Conservation (phyloP, 371 early-diverging fungal genomes). For the Saksenaea oblongispora region DNA sequence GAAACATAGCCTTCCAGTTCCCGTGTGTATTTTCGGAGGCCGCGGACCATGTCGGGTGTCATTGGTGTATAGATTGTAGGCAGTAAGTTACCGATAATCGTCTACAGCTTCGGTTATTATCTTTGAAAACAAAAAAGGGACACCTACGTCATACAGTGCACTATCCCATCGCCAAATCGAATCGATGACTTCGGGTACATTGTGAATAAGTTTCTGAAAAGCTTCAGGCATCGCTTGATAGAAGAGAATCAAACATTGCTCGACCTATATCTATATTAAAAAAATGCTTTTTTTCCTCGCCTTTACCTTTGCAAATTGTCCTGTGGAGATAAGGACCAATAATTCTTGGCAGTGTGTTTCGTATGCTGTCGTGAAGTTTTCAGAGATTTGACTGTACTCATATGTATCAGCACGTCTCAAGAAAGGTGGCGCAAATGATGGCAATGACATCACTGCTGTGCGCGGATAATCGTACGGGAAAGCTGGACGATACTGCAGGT, state of each 20-base stretch:
- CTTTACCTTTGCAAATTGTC: slow-evolving; percentile 10
- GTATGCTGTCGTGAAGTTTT: not conserved
- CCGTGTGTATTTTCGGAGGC: slow-evolving; percentile 43
- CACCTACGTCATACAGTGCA: slow-evolving; percentile 49
- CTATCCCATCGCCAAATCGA: slow-evolving; percentile 59
- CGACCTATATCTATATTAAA: not conserved
- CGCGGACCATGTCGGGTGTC: slow-evolving; percentile 27
- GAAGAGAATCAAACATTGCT: slow-evolving; percentile 14
- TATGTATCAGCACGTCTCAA: not conserved
- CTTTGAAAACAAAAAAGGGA: not conserved
- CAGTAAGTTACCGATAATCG: slow-evolving; percentile 39
- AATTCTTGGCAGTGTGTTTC: slow-evolving; percentile 17
- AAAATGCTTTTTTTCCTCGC: not conserved
- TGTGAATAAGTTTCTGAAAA: slow-evolving; percentile 18
- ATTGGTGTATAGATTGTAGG: slow-evolving; percentile 40
- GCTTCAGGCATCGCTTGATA: slow-evolving; percentile 27
- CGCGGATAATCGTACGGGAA: not conserved
- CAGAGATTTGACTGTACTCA: not conserved
- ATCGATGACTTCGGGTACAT: slow-evolving; percentile 37
- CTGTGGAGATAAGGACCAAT: slow-evolving; percentile 6
- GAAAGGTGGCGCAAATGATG: not conserved
- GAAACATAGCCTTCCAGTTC: slow-evolving; percentile 39
- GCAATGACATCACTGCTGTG: not conserved
- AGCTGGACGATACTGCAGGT: not conserved
- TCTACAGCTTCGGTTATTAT: slow-evolving; percentile 12